A percentile compares a stretch with the other conserved stretches of the same genome.
These are phyloP conservation scores for Yamadazyma phyllophila DNA, from an alignment of 805 yeast species.

Conservation along the genomic window DNA sequence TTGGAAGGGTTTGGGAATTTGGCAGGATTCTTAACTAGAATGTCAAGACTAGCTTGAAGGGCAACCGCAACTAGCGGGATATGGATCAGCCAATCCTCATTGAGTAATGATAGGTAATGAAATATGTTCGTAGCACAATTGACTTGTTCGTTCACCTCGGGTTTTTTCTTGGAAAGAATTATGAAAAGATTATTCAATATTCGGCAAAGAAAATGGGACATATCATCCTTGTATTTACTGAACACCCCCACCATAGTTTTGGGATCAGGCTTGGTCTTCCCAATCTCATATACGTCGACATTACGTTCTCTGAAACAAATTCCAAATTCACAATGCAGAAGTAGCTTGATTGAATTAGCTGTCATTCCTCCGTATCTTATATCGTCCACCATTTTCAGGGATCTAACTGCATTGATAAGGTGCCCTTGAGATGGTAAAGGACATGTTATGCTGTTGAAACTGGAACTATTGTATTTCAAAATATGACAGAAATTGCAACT, in stretches of 20 bases:
- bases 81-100: conserved; percentile 5
- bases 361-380: neutral
- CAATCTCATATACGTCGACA: conserved; percentile 2
- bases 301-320: conserved; percentile 1
- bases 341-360: neutral
- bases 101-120: neutral
- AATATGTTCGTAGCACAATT: conserved; percentile 2
- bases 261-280: neutral
- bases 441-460: neutral
- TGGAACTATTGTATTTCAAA: neutral
- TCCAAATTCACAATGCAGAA: neutral
- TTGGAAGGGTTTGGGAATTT: conserved; percentile 1
- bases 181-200: conserved; percentile 18
- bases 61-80: conserved; percentile 1
- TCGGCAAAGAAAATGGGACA: conserved; percentile 25
- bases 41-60: neutral
- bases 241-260: neutral
- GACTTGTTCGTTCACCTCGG: neutral
- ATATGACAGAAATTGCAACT: neutral
- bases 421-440: neutral
- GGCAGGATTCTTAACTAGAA: neutral
- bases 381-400: conserved; percentile 1
- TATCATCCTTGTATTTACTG: conserved; percentile 17
- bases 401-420: neutral
- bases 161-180: conserved; percentile 15